Evolutionary conservation across 2,329 filamentous ascomycete genomes (phyloP).

Genomic region (Ceratocystis ficicola): DNA sequence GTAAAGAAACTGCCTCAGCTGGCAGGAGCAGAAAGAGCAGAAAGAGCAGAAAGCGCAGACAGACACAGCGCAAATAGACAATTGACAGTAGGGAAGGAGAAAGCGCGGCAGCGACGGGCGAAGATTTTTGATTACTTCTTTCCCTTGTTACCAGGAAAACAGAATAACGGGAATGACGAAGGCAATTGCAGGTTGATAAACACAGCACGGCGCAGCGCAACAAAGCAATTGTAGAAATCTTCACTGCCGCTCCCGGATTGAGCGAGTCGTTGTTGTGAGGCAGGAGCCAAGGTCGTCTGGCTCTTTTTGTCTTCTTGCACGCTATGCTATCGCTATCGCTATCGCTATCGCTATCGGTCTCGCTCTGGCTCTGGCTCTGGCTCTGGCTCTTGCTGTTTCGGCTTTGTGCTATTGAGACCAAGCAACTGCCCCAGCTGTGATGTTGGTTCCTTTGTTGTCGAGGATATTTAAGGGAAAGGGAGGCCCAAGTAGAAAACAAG

Average conservation of each 20-base stretch:
- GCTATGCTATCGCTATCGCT: not conserved
- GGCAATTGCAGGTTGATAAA: conserved; percentile 1
- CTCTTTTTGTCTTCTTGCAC: not conserved
- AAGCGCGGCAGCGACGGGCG: not conserved
- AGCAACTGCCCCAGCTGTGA: not conserved
- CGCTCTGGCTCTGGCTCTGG: not conserved
- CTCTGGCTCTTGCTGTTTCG: not conserved
- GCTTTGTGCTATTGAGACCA: not conserved
- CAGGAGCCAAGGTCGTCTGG: no score
- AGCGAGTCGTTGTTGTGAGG: no score
- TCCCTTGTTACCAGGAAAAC: not conserved
- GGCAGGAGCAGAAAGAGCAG: not conserved
- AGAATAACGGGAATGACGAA: not conserved
- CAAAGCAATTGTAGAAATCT: not conserved
- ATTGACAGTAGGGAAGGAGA: not conserved
- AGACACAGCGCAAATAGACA: not conserved
- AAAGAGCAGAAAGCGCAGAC: not conserved
- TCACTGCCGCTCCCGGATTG: not conserved
- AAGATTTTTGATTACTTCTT: not conserved
- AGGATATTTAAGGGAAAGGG: not conserved
- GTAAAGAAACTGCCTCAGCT: not conserved
- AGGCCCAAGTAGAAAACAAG: no score
- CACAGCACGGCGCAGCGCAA: not conserved
- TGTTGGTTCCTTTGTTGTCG: not conserved
- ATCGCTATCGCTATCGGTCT: not conserved